Evolutionary conservation across 208 protist genomes (phyloP), one percentile per base, ranked within the genome.

Genomic region (Acanthamoeba comandoni): DNA sequence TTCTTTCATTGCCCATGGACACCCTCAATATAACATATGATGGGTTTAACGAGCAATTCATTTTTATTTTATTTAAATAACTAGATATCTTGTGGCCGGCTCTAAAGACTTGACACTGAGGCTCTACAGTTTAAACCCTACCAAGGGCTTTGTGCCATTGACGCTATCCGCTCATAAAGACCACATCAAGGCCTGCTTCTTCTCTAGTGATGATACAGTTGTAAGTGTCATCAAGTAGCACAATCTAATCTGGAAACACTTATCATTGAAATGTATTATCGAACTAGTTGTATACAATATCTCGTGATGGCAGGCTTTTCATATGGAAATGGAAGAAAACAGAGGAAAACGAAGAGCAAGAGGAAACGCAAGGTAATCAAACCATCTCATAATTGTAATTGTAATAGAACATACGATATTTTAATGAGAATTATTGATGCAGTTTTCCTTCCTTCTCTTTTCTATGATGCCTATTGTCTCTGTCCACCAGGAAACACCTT

Each of bases 101-200:
- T 92, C 80, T 13, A 19, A 51, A 8, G 96, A 97, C 92, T 17
- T 95, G 65, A 94, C 92, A 0, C 89, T 93, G 7, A 65, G 92
- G 9, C 43, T 96, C 1, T 94, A 95, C 65, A 94, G 94, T 0
- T 84, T 97, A 7, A 9, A 96, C 67, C 86, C 90, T 9, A 69
- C 70, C 9, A 51, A 75, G 8, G 92, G 92, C 35, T 95, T 92
- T 67, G 26, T 64, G 19, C 94, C 96, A 7, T 17, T 94, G 31
- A 95, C 80, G 13, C 58, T 96, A 35, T 43, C 92, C 2, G 96
- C 95, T n/a, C 96, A 97, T 85, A 55, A 91, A 3, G 92, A 94
- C 49, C 11, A 52, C 7, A 91, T 96, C 24, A 39, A 93, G 3
- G 91, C 84, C 15, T 88, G 52, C 82, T 95, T 94, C 88, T 95